A percentile compares a stretch with the other conserved stretches of the same genome.
These are phyloP conservation scores for Fusarium gaditjirri DNA, from an alignment of 2,329 filamentous ascomycete species.

Conservation along the genomic window DNA sequence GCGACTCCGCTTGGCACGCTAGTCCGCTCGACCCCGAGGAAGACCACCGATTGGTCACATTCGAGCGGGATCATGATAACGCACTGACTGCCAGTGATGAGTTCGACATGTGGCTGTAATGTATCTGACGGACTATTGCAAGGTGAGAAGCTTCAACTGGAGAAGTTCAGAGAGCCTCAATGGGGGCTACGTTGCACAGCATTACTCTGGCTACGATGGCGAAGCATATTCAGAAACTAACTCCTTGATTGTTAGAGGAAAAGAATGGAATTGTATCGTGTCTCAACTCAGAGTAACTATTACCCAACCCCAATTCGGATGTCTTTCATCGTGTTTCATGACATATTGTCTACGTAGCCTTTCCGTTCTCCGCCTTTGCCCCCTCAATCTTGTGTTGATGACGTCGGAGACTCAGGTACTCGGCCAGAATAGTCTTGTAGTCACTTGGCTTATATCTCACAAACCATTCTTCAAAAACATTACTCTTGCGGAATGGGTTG, in stretches of 20 bases:
- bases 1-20: background rate
- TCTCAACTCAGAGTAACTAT: background rate
- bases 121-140: too few species aligned
- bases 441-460: background rate
- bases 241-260: too few species aligned
- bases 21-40: background rate
- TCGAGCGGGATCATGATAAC: too few species aligned
- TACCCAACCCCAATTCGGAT: background rate
- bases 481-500: background rate
- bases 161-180: too few species aligned
- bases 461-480: background rate
- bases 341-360: background rate
- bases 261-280: background rate
- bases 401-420: background rate
- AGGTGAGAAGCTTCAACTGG: too few species aligned
- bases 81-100: too few species aligned
- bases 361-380: background rate
- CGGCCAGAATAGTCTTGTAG: background rate
- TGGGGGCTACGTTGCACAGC: too few species aligned
- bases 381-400: background rate
- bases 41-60: background rate
- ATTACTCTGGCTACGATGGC: too few species aligned
- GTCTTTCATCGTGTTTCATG: background rate
- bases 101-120: too few species aligned
- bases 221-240: too few species aligned